Conservation (phyloP, 768 basidiomycete species). For the Hebeloma cylindrosporum region DNA sequence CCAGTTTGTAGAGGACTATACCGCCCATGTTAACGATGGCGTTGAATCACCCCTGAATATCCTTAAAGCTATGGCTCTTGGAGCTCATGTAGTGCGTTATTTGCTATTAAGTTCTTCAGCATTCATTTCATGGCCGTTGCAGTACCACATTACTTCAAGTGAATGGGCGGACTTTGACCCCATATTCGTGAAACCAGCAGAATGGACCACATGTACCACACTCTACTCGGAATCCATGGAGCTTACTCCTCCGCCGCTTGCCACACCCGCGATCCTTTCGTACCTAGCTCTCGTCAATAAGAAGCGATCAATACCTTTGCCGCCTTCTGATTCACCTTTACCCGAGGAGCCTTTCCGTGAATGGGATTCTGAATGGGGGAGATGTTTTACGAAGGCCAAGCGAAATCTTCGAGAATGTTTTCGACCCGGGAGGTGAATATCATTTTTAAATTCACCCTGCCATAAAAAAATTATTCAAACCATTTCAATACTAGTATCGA, state of each 20-base stretch:
- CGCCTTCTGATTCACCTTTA: constrained; percentile 31
- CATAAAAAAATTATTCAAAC: constrained; percentile 1
- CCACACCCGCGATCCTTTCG: constrained; percentile 69
- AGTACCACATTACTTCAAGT: constrained; percentile 63
- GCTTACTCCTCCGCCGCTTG: constrained; percentile 59
- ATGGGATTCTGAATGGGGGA: constrained; percentile 73
- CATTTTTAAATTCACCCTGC: background rate
- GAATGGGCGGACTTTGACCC: constrained; percentile 61
- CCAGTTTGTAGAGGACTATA: constrained; percentile 45
- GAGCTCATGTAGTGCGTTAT: constrained; percentile 53
- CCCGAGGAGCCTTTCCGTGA: constrained; percentile 41
- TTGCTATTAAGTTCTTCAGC: constrained; percentile 6
- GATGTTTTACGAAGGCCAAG: constrained; percentile 41
- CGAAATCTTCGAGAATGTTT: constrained; percentile 47
- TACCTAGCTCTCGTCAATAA: constrained; percentile 58
- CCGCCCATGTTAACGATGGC: constrained; percentile 30
- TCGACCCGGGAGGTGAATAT: constrained; percentile 55
- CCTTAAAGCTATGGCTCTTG: constrained; percentile 62
- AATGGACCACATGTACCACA: constrained; percentile 22
- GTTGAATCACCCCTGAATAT: constrained; percentile 49
- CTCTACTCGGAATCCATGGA: constrained; percentile 48
- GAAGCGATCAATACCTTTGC: constrained; percentile 34
- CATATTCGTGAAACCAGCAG: constrained; percentile 17
- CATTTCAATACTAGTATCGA: constrained; percentile 48
- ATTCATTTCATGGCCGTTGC: constrained; percentile 16